Conservation (phyloP, 2,329 filamentous ascomycete species). For the Cordyceps militaris region DNA sequence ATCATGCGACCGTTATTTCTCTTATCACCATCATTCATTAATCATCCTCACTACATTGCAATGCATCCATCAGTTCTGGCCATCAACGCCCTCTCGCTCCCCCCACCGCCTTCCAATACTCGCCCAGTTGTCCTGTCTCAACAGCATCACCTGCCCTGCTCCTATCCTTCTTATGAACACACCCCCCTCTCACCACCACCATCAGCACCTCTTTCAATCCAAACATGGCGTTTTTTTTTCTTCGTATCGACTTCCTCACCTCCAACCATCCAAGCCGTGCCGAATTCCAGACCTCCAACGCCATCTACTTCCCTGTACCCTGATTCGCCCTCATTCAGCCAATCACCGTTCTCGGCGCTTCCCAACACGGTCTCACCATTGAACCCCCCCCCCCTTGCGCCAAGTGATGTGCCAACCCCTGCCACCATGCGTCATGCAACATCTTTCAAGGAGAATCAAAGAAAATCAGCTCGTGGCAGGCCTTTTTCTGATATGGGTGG, state of each 20-base stretch:
- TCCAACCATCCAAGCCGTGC: background rate
- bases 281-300: background rate
- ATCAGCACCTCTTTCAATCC: too few species aligned
- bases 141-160: background rate
- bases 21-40: too few species aligned
- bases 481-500: background rate
- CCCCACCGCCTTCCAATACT: background rate
- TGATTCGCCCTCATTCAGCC: background rate
- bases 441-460: too few species aligned
- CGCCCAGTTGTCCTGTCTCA: background rate
- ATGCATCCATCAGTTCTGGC: background rate
- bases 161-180: background rate
- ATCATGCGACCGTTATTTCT: too few species aligned
- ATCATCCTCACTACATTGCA: too few species aligned
- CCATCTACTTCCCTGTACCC: background rate
- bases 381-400: background rate
- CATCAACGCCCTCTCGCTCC: background rate
- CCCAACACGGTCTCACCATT: conserved; percentile 4
- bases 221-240: too few species aligned
- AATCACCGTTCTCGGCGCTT: conserved; percentile 1
- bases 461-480: too few species aligned
- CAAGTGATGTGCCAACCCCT: background rate
- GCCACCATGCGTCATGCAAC: background rate
- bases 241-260: background rate
- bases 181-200: background rate